Evolutionary conservation across 768 basidiomycete genomes (phyloP).

Genomic region (Hygrophoropsis aurantiaca): DNA sequence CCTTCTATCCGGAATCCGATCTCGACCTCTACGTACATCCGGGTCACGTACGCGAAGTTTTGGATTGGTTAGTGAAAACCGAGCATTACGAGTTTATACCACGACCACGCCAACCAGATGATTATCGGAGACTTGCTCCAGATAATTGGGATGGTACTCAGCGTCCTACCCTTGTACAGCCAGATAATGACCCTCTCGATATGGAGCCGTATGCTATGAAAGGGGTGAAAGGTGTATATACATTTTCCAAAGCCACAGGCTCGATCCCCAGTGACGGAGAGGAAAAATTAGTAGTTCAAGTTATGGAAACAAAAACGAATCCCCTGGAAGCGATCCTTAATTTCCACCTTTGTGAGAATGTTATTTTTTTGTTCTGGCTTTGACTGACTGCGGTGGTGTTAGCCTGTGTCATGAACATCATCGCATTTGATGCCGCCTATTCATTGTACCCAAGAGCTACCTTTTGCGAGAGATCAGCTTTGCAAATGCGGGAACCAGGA

Average conservation of each 20-base stretch:
- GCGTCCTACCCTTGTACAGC: not conserved
- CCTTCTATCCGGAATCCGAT: conserved; percentile 45
- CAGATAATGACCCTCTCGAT: no score
- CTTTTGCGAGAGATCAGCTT: conserved; percentile 30
- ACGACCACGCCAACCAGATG: conserved; percentile 13
- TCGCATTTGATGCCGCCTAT: conserved; percentile 40
- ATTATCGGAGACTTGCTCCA: conserved; percentile 12
- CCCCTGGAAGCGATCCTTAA: conserved; percentile 39
- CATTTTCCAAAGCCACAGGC: conserved; percentile 25
- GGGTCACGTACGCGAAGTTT: conserved; percentile 29
- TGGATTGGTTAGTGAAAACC: conserved; percentile 29
- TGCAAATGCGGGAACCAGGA: conserved; percentile 14
- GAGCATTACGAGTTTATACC: conserved; percentile 32
- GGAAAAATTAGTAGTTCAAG: conserved; percentile 34
- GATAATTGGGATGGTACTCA: conserved; percentile 18
- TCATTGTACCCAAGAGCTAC: conserved; percentile 42
- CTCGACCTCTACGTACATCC: conserved; percentile 50
- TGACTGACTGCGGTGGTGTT: not conserved
- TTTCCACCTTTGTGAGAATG: conserved; percentile 47
- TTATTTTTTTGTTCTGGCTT: not conserved
- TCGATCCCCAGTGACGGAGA: not conserved
- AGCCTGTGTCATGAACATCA: conserved; percentile 47
- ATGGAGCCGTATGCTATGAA: not conserved
- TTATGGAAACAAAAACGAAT: conserved; percentile 34
- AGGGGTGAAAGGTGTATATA: conserved; percentile 14